phyloP scores from a whole-genome alignment of 306 rosid species.

The Glycine latifolia region DNA sequence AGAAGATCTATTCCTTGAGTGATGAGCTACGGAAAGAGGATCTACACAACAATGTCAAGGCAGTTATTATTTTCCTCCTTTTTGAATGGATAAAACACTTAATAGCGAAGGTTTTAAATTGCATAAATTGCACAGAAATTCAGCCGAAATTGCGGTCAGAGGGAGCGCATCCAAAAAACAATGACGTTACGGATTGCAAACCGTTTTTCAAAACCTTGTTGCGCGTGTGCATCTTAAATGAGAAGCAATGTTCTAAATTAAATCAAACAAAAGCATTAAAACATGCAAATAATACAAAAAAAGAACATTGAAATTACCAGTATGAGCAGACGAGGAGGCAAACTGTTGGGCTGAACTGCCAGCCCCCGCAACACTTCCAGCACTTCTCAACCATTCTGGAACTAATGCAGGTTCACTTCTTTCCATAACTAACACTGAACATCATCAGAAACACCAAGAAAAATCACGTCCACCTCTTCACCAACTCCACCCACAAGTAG shows the following conservation, averaged over 20 bases:
- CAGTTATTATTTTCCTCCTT: constrained; percentile 14
- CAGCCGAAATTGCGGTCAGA: not conserved
- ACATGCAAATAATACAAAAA: not conserved
- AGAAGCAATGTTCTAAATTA: not conserved
- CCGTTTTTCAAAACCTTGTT: not conserved
- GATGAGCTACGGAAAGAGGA: constrained; percentile 59
- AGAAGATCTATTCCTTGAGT: constrained; percentile 68
- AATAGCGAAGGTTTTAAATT: not conserved
- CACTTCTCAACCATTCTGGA: constrained; percentile 98
- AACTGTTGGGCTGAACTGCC: constrained; percentile 89
- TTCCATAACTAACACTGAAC: constrained; percentile 91
- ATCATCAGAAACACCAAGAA: constrained; percentile 66
- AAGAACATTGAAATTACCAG: constrained; percentile 54
- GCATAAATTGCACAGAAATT: not conserved
- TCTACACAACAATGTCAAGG: constrained; percentile 57
- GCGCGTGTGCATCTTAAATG: not conserved
- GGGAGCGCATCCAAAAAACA: not conserved
- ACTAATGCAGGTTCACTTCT: constrained; percentile 96
- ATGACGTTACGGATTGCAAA: not conserved
- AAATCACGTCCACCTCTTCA: constrained; percentile 53
- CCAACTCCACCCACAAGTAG: constrained; percentile 51
- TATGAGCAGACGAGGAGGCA: constrained; percentile 68
- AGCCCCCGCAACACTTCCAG: constrained; percentile 86
- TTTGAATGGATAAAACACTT: not conserved
- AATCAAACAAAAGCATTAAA: constrained; percentile 18